phyloP scores from a whole-genome alignment of 352 stramenopile species.

The Thraustochytrium sp. region DNA sequence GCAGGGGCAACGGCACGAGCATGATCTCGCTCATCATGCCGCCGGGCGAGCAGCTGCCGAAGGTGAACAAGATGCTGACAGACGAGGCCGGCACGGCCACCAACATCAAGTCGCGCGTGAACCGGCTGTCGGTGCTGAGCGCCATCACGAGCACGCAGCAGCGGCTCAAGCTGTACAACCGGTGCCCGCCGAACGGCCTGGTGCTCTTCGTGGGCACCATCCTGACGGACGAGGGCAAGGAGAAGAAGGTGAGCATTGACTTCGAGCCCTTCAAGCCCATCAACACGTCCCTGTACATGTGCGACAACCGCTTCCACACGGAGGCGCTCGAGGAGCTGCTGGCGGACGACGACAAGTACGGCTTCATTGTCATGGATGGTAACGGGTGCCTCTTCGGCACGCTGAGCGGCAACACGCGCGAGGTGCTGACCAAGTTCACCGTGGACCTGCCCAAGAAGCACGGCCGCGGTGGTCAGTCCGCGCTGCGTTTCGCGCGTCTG shows the following conservation, averaged over 20 bases:
- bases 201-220: conserved; percentile 99
- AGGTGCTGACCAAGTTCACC: conserved; percentile 59
- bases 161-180: conserved; percentile 97
- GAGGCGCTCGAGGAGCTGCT: conserved; percentile 94
- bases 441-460: conserved; percentile 99
- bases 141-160: conserved; percentile 99
- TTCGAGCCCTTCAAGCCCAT: conserved; percentile 99
- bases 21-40: conserved; percentile 99
- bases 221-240: conserved; percentile 97
- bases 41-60: conserved; percentile 94
- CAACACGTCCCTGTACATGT: conserved; percentile 99
- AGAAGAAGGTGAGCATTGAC: conserved; percentile 98
- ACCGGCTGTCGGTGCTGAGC: conserved; percentile 92
- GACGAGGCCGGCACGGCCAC: conserved; percentile 99
- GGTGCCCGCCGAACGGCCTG: conserved; percentile 90
- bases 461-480: conserved; percentile 96
- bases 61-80: conserved; percentile 94
- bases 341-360: conserved; percentile 98
- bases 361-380: conserved; percentile 99
- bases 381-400: conserved; percentile 97
- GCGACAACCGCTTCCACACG: conserved; percentile 99
- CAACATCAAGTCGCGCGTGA: conserved; percentile 99
- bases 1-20: conserved; percentile 87
- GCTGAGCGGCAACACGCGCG: conserved; percentile 82
- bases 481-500: conserved; percentile 97